Percentiles rank a stretch among this genome's conserved stretches.
Conservation (phyloP, 257 asterid genomes). For the Schizonepeta tenuifolia region DNA sequence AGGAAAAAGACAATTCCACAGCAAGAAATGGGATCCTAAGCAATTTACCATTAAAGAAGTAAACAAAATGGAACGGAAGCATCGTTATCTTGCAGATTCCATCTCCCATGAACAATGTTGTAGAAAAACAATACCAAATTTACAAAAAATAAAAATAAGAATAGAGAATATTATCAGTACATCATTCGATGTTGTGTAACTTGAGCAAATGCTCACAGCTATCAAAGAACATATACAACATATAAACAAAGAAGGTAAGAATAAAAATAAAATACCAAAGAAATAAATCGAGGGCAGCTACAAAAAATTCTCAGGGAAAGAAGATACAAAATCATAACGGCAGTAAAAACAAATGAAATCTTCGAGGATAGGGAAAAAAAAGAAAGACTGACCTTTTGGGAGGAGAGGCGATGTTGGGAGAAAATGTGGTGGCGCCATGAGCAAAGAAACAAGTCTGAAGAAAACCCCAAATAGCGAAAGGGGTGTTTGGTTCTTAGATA, state of each 20-base stretch:
- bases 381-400: constrained; percentile 37
- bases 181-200: no score
- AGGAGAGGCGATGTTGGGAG: constrained; percentile 36
- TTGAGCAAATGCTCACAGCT: background rate
- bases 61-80: background rate
- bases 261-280: constrained; percentile 3
- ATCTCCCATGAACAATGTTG: background rate
- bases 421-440: constrained; percentile 37
- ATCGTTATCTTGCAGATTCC: constrained; percentile 8
- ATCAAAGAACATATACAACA: background rate
- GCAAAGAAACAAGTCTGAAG: constrained; percentile 12
- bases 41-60: constrained; percentile 15
- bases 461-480: constrained; percentile 31
- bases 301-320: background rate
- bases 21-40: constrained; percentile 19
- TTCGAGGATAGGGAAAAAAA: no score
- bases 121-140: background rate
- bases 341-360: background rate
- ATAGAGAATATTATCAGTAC: background rate
- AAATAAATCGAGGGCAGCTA: constrained; percentile 13
- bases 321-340: background rate
- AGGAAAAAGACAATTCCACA: background rate
- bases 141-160: background rate
- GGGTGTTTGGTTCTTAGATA: constrained; percentile 28
- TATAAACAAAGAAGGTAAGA: background rate